Evolutionary conservation across 352 stramenopile species (phyloP).

Genomic region (Phytophthora ohioensis): DNA sequence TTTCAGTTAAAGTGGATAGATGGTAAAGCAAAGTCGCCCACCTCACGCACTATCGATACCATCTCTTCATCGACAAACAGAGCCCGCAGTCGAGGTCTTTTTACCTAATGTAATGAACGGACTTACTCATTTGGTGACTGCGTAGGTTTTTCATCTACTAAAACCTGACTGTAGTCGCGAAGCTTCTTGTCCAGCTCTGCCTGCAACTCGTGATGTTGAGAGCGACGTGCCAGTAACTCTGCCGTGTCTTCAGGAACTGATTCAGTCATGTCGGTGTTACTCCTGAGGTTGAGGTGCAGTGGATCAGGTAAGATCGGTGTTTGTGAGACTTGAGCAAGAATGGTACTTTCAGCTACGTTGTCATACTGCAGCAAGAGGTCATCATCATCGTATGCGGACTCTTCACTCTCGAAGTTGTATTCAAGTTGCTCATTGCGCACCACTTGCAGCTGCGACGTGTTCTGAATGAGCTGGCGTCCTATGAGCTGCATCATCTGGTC

Average conservation of each 20-base stretch:
- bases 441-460: constrained; percentile 69
- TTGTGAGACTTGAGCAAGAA: constrained; percentile 3
- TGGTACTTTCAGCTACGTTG: neutral
- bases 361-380: constrained; percentile 29
- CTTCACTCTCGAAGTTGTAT: constrained; percentile 21
- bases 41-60: constrained; percentile 32
- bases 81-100: constrained; percentile 28
- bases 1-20: constrained; percentile 39
- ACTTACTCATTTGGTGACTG: constrained; percentile 32
- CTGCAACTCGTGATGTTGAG: constrained; percentile 50
- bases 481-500: constrained; percentile 74
- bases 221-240: constrained; percentile 24
- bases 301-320: neutral
- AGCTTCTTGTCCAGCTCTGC: constrained; percentile 50
- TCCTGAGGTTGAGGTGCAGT: neutral
- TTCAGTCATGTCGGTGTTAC: neutral
- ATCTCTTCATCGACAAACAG: constrained; percentile 26
- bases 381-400: constrained; percentile 17
- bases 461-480: constrained; percentile 71
- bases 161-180: constrained; percentile 43
- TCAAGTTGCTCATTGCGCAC: constrained; percentile 54
- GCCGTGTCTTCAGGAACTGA: constrained; percentile 1
- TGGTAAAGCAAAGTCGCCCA: neutral
- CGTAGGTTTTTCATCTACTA: constrained; percentile 9
- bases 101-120: constrained; percentile 44